Evolutionary conservation across 73 alveolate species (phyloP).

Genomic region (Paramecium tetraurelia): DNA sequence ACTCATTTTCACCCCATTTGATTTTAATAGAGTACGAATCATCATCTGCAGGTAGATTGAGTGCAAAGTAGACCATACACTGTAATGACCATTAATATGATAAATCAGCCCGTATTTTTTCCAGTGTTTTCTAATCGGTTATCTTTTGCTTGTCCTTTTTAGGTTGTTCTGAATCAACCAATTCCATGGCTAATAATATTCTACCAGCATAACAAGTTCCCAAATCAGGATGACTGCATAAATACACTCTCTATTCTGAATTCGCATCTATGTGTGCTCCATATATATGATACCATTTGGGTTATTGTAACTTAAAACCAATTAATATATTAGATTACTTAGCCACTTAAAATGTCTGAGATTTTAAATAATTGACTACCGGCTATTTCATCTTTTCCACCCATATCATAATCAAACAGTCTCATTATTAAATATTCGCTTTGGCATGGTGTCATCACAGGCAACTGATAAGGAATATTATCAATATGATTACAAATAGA

Average conservation of each 20-base stretch:
- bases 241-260: slow-evolving; percentile 14
- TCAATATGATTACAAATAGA: not conserved
- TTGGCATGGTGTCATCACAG: slow-evolving; percentile 35
- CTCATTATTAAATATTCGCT: slow-evolving; percentile 33
- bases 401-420: slow-evolving; percentile 59
- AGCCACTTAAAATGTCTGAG: slow-evolving; percentile 15
- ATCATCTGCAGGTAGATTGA: slow-evolving; percentile 34
- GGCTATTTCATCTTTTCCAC: slow-evolving; percentile 53
- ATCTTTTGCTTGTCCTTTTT: not conserved
- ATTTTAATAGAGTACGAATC: slow-evolving; percentile 38
- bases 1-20: slow-evolving; percentile 49
- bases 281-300: slow-evolving; percentile 52
- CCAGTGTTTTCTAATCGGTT: not conserved
- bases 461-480: not conserved
- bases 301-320: not conserved
- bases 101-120: not conserved
- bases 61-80: slow-evolving; percentile 2
- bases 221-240: slow-evolving; percentile 60
- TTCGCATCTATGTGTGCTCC: slow-evolving; percentile 56
- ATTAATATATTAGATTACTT: not conserved
- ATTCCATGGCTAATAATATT: slow-evolving; percentile 21
- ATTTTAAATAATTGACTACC: slow-evolving; percentile 43
- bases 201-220: slow-evolving; percentile 63
- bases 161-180: slow-evolving; percentile 34
- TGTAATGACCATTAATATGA: not conserved